Conservation (phyloP, 176 grass and related monocot species). For the Phoenix roebelenii region DNA sequence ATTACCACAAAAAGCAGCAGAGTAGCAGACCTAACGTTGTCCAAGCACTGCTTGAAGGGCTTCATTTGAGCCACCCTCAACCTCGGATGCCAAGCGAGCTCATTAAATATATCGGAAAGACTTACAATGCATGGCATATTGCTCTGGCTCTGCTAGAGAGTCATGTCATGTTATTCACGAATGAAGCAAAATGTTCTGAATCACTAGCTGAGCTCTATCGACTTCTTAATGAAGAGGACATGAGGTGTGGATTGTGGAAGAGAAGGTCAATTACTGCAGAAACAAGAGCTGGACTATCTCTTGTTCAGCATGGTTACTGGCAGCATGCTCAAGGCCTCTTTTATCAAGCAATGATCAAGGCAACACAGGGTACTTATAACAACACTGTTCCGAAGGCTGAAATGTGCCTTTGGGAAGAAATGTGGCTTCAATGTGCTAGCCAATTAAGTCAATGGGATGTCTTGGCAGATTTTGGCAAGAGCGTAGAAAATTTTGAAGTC, state of each 20-base stretch:
- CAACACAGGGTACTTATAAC: conserved; percentile 97
- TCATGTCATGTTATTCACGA: conserved; percentile 79
- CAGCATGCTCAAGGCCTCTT: conserved; percentile 84
- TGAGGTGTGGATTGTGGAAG: conserved; percentile 99
- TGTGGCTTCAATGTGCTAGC: conserved; percentile 80
- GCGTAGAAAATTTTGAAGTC: conserved; percentile 94
- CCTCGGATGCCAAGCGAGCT: conserved; percentile 99
- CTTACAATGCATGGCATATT: conserved; percentile 91
- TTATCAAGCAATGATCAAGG: conserved; percentile 99
- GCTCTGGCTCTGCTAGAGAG: conserved; percentile 78
- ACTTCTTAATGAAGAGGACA: conserved; percentile 96
- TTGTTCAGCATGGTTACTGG: conserved; percentile 98
- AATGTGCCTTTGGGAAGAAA: conserved; percentile 99
- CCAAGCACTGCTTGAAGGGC: conserved; percentile 96
- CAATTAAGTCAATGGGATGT: conserved; percentile 98
- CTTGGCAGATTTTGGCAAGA: conserved; percentile 94
- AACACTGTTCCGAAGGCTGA: conserved; percentile 92
- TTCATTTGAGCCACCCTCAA: conserved; percentile 97
- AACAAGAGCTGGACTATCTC: conserved; percentile 89
- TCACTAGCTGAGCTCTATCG: conserved; percentile 90
- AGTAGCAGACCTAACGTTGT: conserved; percentile 87
- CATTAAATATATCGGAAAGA: conserved; percentile 98
- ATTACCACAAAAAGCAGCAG: conserved; percentile 98
- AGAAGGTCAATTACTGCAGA: conserved; percentile 94
- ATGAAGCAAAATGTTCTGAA: conserved; percentile 85